These are phyloP conservation scores for Aspergillus avenaceus DNA, from an alignment of 495 filamentous ascomycete genomes.

Conservation along the genomic window DNA sequence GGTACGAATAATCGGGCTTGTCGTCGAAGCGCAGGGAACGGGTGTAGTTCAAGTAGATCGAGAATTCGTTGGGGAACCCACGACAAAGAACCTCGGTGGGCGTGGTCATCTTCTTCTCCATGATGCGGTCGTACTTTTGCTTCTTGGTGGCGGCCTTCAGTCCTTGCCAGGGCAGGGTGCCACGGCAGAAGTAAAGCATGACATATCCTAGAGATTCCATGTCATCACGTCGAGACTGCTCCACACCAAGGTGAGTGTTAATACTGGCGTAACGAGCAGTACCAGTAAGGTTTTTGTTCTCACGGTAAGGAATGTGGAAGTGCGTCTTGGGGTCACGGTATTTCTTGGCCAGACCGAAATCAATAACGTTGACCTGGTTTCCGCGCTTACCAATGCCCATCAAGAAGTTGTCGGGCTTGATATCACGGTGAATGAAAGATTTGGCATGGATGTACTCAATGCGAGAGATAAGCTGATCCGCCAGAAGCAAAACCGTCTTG, in stretches of 20 bases:
- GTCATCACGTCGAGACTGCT: constrained; percentile 98
- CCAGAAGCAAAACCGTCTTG: constrained; percentile 97
- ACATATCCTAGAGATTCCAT: constrained; percentile 99
- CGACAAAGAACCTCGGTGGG: constrained; percentile 98
- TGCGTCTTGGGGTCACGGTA: constrained; percentile 99
- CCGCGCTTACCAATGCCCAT: constrained; percentile 99
- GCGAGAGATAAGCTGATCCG: constrained; percentile 97
- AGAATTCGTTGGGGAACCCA: constrained; percentile 99
- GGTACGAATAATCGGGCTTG: constrained; percentile 99
- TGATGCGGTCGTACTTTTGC: constrained; percentile 99
- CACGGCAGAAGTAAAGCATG: constrained; percentile 99
- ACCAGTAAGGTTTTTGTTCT: constrained; percentile 99
- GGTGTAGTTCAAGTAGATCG: constrained; percentile 99
- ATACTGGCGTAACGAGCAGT: constrained; percentile 99
- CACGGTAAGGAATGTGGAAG: constrained; percentile 99
- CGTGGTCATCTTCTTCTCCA: constrained; percentile 99
- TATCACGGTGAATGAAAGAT: constrained; percentile 99
- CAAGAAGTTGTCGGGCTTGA: constrained; percentile 99
- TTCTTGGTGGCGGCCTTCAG: constrained; percentile 99
- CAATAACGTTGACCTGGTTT: constrained; percentile 99
- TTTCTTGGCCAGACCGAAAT: constrained; percentile 99
- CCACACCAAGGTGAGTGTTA: constrained; percentile 98
- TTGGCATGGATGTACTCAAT: constrained; percentile 99
- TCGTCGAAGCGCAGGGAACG: constrained; percentile 98
- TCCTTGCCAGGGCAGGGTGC: constrained; percentile 98